phyloP scores from a whole-genome alignment of 164 flowering plant species.

The Berberis vulgaris region DNA sequence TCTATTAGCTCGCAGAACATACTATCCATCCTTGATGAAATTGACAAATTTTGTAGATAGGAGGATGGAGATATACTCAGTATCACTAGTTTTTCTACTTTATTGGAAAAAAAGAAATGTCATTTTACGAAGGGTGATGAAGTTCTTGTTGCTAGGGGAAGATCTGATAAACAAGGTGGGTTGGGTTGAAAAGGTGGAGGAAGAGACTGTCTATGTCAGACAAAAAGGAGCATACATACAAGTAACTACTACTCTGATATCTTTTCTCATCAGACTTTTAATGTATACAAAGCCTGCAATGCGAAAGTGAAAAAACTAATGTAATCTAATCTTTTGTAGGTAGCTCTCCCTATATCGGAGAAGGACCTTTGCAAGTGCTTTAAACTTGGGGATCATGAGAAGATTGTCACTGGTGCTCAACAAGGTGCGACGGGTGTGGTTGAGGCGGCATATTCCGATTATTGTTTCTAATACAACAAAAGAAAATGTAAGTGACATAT shows the following conservation, averaged over 20 bases:
- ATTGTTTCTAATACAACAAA: constrained; percentile 88
- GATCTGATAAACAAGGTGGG: constrained; percentile 90
- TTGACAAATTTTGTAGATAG: constrained; percentile 80
- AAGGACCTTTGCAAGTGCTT: constrained; percentile 92
- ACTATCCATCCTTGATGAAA: constrained; percentile 86
- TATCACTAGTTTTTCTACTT: constrained; percentile 56
- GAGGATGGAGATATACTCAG: constrained; percentile 56
- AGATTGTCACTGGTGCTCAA: constrained; percentile 87
- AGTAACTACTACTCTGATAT: constrained; percentile 16
- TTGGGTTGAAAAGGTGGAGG: constrained; percentile 95
- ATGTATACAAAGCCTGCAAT: too few relatives aligned
- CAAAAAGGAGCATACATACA: constrained; percentile 75
- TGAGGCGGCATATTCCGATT: constrained; percentile 76
- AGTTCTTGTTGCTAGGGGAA: constrained; percentile 77
- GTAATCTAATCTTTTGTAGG: constrained; percentile 20
- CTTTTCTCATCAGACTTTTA: too few relatives aligned
- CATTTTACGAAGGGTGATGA: constrained; percentile 96
- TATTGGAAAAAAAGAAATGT: constrained; percentile 90
- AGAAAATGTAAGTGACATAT: constrained; percentile 62
- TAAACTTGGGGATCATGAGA: constrained; percentile 93
- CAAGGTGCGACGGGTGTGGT: constrained; percentile 99
- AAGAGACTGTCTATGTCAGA: constrained; percentile 76
- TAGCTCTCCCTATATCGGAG: constrained; percentile 75
- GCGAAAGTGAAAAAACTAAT: neutral
- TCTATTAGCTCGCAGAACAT: constrained; percentile 73